Evolutionary conservation across 2,329 filamentous ascomycete species (phyloP), one percentile per base, ranked within the genome.

Genomic region (Aspergillus ustus): DNA sequence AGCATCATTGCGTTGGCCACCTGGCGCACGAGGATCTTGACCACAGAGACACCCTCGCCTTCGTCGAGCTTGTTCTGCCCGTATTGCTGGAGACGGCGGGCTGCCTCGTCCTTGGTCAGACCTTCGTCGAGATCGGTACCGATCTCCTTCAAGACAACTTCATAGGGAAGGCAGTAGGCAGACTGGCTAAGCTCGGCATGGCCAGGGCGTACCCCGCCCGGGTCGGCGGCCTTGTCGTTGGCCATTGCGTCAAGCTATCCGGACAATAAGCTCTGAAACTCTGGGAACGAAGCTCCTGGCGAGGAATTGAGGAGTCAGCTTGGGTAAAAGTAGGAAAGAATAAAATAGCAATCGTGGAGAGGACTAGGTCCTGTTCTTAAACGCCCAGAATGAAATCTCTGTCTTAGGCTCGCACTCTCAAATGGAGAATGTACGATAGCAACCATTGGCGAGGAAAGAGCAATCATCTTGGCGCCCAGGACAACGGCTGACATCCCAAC

Each of bases 1-100:
- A 91, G 74, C 66, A 86, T 90, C 85, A 91, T 85, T n/a, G 88
- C 88, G 73, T 91, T 91, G 62, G 87, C 87, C 55, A 91, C 80
- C 71, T 91, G 88, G 34, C 84, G 81, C 53, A 90, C 78, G 28
- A 91, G 76, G 63, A 91, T 90, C 69, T 89, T 93, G 70, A 83
- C 87, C 81, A 89, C 88, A 83, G 72, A 85, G 53, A 93, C 87
- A 37, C 85, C 86, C 84, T 75, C 70, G 52, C 71, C 88, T 22
- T 91, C 85, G 45, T 91, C 86, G 8, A 91, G 82, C 62, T 89
- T 84, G 66, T 91, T 91, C 11, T 78, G 75, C 4, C 88, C 88
- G 75, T 85, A 84, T 52, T 85, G 75, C 28, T 84, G 80, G 1
- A 89, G 77, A 20, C 87, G 83, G 8, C 71, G 68, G 63, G 81